Conservation (phyloP, 2,329 filamentous ascomycete species). For the Claviceps maximensis region DNA sequence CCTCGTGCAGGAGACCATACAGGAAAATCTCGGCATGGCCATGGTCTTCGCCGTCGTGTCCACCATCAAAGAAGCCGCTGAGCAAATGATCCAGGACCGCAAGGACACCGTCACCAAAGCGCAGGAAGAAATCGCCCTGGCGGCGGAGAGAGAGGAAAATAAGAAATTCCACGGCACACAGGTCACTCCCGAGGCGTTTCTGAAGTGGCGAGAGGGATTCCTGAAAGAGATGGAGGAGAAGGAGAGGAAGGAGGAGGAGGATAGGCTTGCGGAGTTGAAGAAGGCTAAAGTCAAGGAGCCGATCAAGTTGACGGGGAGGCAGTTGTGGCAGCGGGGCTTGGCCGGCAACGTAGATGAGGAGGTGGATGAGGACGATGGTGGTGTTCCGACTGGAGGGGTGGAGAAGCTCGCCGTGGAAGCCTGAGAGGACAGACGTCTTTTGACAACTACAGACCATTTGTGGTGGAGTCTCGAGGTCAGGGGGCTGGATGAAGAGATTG, state of each 20-base stretch:
- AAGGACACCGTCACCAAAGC: conserved; percentile 48
- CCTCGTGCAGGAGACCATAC: conserved; percentile 58
- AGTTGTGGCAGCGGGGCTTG: conserved; percentile 67
- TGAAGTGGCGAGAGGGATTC: conserved; percentile 71
- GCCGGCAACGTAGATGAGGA: conserved; percentile 53
- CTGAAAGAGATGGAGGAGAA: conserved; percentile 67
- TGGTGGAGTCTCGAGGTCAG: neutral
- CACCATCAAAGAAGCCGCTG: conserved; percentile 79
- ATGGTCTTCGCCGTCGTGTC: conserved; percentile 93
- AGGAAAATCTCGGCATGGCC: conserved; percentile 91
- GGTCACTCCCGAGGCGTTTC: conserved; percentile 77
- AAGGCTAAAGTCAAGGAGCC: conserved; percentile 65
- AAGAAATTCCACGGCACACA: conserved; percentile 86
- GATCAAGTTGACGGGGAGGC: conserved; percentile 56
- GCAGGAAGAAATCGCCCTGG: conserved; percentile 40
- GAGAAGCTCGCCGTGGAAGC: conserved; percentile 59
- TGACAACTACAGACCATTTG: neutral
- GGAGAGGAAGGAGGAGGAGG: conserved; percentile 55
- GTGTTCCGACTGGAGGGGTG: conserved; percentile 44
- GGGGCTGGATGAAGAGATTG: neutral
- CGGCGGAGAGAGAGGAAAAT: conserved; percentile 81
- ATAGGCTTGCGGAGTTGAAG: conserved; percentile 70
- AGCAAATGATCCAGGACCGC: conserved; percentile 66
- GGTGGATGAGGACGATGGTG: conserved; percentile 52
- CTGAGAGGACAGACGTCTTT: neutral